A percentile compares a stretch with the other conserved stretches of the same genome.
phyloP scores from a whole-genome alignment of 2,329 filamentous ascomycete genomes.

The Neofusicoccum cordaticola region DNA sequence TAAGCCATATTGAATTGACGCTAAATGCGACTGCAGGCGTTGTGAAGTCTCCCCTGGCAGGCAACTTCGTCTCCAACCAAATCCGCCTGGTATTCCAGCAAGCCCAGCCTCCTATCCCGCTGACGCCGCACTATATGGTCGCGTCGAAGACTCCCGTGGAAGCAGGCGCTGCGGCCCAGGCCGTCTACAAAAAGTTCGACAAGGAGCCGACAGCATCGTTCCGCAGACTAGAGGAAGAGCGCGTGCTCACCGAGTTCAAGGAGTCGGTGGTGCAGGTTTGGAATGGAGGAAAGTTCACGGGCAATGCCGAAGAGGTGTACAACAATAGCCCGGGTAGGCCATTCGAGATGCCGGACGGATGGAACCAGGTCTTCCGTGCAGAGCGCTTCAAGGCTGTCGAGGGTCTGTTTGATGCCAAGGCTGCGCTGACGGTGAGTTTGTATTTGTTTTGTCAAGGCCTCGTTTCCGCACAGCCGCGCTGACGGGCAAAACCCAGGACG shows the following conservation, averaged over 20 bases:
- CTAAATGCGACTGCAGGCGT: constrained; percentile 52
- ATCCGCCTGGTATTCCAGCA: constrained; percentile 75
- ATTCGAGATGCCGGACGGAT: constrained; percentile 96
- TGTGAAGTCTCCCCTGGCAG: constrained; percentile 79
- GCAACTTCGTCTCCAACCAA: constrained; percentile 86
- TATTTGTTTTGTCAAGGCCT: not conserved
- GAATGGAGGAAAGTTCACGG: constrained; percentile 67
- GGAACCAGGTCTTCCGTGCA: constrained; percentile 89
- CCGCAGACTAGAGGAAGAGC: constrained; percentile 82
- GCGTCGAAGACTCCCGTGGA: constrained; percentile 86
- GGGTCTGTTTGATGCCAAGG: constrained; percentile 84
- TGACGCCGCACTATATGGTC: constrained; percentile 84
- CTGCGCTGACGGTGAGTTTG: constrained; percentile 55
- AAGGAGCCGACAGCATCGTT: constrained; percentile 65
- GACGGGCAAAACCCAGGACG: constrained; percentile 30
- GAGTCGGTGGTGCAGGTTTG: constrained; percentile 95
- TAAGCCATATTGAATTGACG: not conserved
- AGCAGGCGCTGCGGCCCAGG: constrained; percentile 75
- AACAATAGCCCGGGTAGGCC: constrained; percentile 73
- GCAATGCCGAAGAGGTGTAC: constrained; percentile 70
- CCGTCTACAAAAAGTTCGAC: constrained; percentile 68
- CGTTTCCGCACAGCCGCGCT: not conserved
- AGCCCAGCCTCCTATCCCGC: constrained; percentile 64
- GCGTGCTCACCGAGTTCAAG: constrained; percentile 92
- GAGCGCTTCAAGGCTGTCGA: constrained; percentile 86